phyloP scores from a whole-genome alignment of 345 rosid genomes.

The Brassica incana region DNA sequence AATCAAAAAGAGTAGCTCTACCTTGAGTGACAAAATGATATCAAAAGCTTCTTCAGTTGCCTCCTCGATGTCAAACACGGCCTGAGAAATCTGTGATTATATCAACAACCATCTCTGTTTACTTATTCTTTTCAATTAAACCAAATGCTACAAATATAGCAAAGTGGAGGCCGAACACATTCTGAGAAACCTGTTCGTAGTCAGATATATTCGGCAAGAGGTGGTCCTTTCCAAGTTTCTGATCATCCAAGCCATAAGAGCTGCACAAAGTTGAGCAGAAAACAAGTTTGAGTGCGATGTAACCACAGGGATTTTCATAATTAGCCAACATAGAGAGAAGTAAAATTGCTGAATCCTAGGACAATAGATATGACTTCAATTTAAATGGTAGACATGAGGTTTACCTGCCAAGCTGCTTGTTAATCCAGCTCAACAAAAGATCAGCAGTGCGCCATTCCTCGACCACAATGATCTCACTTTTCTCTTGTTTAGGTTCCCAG shows the following conservation, averaged over 20 bases:
- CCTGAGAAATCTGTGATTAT: constrained; percentile 69
- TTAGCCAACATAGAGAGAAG: too few relatives aligned
- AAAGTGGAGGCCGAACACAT: constrained; percentile 5
- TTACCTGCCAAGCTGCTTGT: constrained; percentile 82
- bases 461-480: constrained; percentile 54
- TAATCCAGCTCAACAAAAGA: constrained; percentile 80
- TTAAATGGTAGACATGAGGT: not conserved
- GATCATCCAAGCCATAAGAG: constrained; percentile 77
- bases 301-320: too few relatives aligned
- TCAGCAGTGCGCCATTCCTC: constrained; percentile 87
- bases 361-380: not conserved
- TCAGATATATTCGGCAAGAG: constrained; percentile 70
- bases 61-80: constrained; percentile 88
- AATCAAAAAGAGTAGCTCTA: constrained; percentile 19
- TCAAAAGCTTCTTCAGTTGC: constrained; percentile 83
- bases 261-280: constrained; percentile 41
- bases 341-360: not conserved
- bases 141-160: not conserved
- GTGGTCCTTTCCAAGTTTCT: constrained; percentile 72
- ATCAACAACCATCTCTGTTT: constrained; percentile 19
- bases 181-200: constrained; percentile 65
- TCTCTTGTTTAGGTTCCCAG: constrained; percentile 65
- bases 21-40: constrained; percentile 77
- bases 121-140: not conserved
- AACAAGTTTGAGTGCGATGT: not conserved